Percentiles rank a stretch among this genome's conserved stretches.
phyloP scores from a whole-genome alignment of 805 yeast species.

The Yamadazyma olivae region DNA sequence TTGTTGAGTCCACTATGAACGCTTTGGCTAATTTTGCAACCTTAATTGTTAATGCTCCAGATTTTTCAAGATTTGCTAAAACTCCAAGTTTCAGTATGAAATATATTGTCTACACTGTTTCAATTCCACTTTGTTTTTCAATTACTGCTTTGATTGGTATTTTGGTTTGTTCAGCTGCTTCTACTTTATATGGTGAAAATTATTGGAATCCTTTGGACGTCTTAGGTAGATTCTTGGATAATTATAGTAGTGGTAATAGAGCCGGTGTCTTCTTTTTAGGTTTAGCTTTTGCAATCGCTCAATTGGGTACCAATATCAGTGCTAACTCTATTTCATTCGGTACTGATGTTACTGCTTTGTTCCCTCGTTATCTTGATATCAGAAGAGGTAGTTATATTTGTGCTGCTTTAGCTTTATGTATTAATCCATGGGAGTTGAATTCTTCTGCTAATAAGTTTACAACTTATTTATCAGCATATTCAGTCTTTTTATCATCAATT shows the following conservation, averaged over 20 bases:
- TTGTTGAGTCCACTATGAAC: constrained; percentile 74
- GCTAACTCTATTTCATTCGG: constrained; percentile 43
- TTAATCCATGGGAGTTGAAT: constrained; percentile 43
- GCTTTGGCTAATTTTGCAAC: constrained; percentile 85
- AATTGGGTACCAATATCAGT: constrained; percentile 40
- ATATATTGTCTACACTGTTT: constrained; percentile 45
- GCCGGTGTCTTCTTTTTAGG: constrained; percentile 42
- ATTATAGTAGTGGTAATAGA: constrained; percentile 36
- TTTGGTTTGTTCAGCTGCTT: constrained; percentile 76
- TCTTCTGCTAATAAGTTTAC: constrained; percentile 38
- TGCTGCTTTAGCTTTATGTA: constrained; percentile 36
- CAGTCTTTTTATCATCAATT: constrained; percentile 42
- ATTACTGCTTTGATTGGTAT: constrained; percentile 83
- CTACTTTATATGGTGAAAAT: constrained; percentile 60
- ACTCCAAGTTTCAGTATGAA: constrained; percentile 37
- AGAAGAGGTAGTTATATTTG: constrained; percentile 41
- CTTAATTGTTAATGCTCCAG: constrained; percentile 85
- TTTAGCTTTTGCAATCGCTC: constrained; percentile 39
- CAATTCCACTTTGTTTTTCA: constrained; percentile 77
- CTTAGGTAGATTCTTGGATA: constrained; percentile 54
- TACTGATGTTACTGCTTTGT: constrained; percentile 38
- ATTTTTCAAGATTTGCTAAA: constrained; percentile 79
- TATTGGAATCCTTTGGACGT: constrained; percentile 87
- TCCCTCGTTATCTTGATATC: constrained; percentile 38
- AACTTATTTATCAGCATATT: constrained; percentile 41